Percentiles rank a stretch among this genome's conserved stretches.
phyloP scores from a whole-genome alignment of 2,329 filamentous ascomycete species.

The Aspergillus sp. region DNA sequence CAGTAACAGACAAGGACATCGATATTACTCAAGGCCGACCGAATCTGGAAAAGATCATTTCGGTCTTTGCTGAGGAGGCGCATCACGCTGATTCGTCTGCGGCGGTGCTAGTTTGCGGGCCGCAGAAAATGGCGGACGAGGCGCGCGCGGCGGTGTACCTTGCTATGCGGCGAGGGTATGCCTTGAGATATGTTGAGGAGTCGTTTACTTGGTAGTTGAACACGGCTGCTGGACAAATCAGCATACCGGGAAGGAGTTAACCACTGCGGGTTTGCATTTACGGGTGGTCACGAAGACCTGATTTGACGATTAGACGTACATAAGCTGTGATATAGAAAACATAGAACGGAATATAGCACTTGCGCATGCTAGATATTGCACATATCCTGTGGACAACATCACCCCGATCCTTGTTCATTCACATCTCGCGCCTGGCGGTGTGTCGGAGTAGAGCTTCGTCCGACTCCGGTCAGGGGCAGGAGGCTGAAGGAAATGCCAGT shows the following conservation, averaged over 20 bases:
- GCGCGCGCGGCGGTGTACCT: constrained; percentile 41
- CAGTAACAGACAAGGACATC: not conserved
- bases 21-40: constrained; percentile 33
- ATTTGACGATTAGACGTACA: not conserved
- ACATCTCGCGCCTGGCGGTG: no score
- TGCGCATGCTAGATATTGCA: not conserved
- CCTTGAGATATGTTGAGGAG: constrained; percentile 49
- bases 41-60: constrained; percentile 35
- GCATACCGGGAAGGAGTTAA: no score
- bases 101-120: constrained; percentile 48
- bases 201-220: constrained; percentile 39
- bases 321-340: not conserved
- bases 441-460: no score
- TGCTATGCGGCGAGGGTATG: constrained; percentile 34
- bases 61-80: constrained; percentile 32
- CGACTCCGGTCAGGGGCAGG: no score
- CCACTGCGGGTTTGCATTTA: not conserved
- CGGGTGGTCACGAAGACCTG: not conserved
- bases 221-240: no score
- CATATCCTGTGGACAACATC: no score
- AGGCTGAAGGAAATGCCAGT: no score
- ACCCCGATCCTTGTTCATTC: no score
- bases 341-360: not conserved
- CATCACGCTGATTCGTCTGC: constrained; percentile 26
- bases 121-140: constrained; percentile 47